Conservation (phyloP, 306 rosid species). For the Acacia confusa region DNA sequence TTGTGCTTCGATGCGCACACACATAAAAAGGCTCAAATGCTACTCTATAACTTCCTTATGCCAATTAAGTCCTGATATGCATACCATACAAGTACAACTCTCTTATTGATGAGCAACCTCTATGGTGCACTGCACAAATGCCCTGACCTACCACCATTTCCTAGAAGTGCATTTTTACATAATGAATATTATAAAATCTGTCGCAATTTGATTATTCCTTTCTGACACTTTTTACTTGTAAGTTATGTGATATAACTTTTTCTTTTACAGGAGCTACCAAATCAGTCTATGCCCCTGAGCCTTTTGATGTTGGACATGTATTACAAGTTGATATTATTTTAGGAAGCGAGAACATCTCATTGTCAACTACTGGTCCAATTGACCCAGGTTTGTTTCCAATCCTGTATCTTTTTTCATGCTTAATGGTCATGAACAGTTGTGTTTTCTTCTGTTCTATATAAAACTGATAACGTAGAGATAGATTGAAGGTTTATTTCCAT, state of each 20-base stretch:
- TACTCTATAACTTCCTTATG: neutral
- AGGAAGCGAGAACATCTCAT: constrained; percentile 42
- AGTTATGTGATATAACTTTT: constrained; percentile 23
- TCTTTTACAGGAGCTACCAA: constrained; percentile 74
- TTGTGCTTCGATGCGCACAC: neutral
- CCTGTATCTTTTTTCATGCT: neutral
- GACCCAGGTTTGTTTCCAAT: constrained; percentile 70
- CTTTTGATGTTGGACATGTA: constrained; percentile 76
- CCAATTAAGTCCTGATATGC: neutral
- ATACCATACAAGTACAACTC: neutral
- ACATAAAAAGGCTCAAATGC: neutral
- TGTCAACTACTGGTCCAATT: constrained; percentile 77
- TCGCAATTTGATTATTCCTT: neutral
- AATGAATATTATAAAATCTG: constrained; percentile 2
- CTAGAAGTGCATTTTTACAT: constrained; percentile 1
- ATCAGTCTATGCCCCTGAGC: constrained; percentile 83
- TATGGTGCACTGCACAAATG: neutral
- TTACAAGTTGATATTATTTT: constrained; percentile 66
- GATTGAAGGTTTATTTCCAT: neutral
- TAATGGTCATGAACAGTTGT: constrained; percentile 10
- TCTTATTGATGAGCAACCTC: neutral
- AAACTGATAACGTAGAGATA: neutral
- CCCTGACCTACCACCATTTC: neutral
- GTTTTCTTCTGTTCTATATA: neutral
- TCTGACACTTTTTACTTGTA: neutral